Conservation (phyloP, 2,329 filamentous ascomycete genomes). For the Chrysoporthe austroafricana region DNA sequence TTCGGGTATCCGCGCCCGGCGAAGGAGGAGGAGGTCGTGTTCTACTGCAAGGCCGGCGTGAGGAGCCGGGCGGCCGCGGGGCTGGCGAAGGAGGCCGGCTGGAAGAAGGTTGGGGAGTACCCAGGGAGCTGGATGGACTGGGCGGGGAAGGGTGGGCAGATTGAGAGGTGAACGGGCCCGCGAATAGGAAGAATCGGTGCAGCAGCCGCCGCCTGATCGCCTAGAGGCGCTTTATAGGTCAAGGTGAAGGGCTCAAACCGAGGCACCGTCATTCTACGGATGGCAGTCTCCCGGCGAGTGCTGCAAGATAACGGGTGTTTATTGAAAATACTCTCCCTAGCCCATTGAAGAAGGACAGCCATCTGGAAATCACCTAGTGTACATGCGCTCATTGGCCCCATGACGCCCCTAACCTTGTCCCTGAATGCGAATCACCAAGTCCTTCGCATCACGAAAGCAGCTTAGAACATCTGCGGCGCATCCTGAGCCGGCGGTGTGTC, state of each 20-base stretch:
- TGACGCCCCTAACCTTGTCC: conserved; percentile 15
- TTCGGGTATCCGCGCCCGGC: conserved; percentile 76
- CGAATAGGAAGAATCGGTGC: neutral
- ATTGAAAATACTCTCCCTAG: conserved; percentile 9
- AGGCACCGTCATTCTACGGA: neutral
- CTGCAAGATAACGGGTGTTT: conserved; percentile 2
- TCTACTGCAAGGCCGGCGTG: conserved; percentile 94
- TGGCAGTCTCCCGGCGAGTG: neutral
- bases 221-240: neutral
- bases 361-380: conserved; percentile 14
- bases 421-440: neutral
- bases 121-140: conserved; percentile 82
- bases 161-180: conserved; percentile 48
- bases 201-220: neutral
- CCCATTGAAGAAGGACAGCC: conserved; percentile 8
- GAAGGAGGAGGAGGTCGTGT: conserved; percentile 66
- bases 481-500: conserved; percentile 17
- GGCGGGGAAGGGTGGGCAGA: conserved; percentile 70
- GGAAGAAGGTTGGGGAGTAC: conserved; percentile 72
- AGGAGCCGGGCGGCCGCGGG: conserved; percentile 76
- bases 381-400: conserved; percentile 22
- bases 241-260: neutral
- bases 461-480: conserved; percentile 19
- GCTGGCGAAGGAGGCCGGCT: conserved; percentile 78
- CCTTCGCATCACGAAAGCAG: neutral